These are phyloP conservation scores for Sclerotinia glacialis DNA, from an alignment of 2,329 filamentous ascomycete species.

Conservation along the genomic window DNA sequence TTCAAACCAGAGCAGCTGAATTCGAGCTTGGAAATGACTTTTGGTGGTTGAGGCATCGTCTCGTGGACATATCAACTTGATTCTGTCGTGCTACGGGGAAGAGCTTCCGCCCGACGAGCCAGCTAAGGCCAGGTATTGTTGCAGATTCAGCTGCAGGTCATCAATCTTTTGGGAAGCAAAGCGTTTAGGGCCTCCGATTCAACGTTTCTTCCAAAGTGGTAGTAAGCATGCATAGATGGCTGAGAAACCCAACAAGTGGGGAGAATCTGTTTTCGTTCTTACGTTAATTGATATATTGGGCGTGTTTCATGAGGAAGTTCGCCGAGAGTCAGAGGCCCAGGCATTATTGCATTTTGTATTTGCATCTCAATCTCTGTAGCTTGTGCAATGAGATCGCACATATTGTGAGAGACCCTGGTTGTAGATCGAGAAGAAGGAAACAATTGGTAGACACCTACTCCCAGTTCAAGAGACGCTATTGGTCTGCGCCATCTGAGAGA, in stretches of 20 bases:
- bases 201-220: constrained; percentile 11
- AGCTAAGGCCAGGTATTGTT: constrained; percentile 13
- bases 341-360: constrained; percentile 18
- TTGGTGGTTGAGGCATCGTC: constrained; percentile 17
- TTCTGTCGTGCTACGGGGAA: constrained; percentile 24
- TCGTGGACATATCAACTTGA: constrained; percentile 17
- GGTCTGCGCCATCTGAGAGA: constrained; percentile 9
- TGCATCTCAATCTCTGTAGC: not conserved
- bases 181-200: constrained; percentile 18
- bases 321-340: constrained; percentile 4
- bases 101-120: constrained; percentile 19
- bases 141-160: constrained; percentile 23
- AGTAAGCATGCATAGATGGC: constrained; percentile 21
- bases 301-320: constrained; percentile 19
- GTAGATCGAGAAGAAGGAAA: constrained; percentile 11
- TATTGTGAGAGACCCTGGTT: constrained; percentile 10
- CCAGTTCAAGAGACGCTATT: constrained; percentile 7
- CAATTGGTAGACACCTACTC: constrained; percentile 10
- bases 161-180: constrained; percentile 20
- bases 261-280: constrained; percentile 6
- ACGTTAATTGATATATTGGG: constrained; percentile 7
- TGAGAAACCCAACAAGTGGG: constrained; percentile 14
- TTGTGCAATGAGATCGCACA: constrained; percentile 5
- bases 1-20: constrained; percentile 15
- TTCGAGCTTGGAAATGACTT: not conserved